phyloP scores from a whole-genome alignment of 768 basidiomycete species.

The Trametes maxima region DNA sequence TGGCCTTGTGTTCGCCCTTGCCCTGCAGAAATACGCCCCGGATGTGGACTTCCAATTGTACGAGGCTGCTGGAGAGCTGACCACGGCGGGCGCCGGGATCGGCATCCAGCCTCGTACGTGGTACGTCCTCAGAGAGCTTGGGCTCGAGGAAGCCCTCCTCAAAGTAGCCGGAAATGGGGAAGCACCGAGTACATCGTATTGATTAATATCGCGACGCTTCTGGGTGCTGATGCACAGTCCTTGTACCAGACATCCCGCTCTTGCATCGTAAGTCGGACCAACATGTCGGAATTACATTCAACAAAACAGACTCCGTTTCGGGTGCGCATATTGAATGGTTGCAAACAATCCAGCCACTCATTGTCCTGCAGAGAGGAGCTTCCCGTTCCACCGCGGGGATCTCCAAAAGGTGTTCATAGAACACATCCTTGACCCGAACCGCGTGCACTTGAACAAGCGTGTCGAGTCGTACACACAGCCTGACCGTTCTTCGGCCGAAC shows the following conservation, averaged over 20 bases:
- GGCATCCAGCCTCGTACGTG: slow-evolving; percentile 17
- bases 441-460: slow-evolving; percentile 25
- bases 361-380: neutral
- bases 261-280: slow-evolving; percentile 18
- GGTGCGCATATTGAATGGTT: neutral
- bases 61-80: slow-evolving; percentile 21
- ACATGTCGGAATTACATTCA: neutral
- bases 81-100: slow-evolving; percentile 26
- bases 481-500: neutral
- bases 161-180: neutral
- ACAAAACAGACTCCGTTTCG: neutral
- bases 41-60: slow-evolving; percentile 28
- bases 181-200: neutral
- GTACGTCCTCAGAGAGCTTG: slow-evolving; percentile 15
- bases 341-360: fast-evolving
- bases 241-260: neutral
- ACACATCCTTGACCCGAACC: slow-evolving; percentile 3
- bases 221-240: neutral
- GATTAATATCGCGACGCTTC: too few species aligned
- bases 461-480: slow-evolving; percentile 16
- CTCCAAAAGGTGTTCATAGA: slow-evolving; percentile 23
- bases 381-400: slow-evolving; percentile 23
- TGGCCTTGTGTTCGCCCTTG: slow-evolving; percentile 24
- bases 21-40: slow-evolving; percentile 16
- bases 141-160: slow-evolving; percentile 4